Conservation (phyloP, 2,329 filamentous ascomycete species). For the Endoconidiophora laricicola region DNA sequence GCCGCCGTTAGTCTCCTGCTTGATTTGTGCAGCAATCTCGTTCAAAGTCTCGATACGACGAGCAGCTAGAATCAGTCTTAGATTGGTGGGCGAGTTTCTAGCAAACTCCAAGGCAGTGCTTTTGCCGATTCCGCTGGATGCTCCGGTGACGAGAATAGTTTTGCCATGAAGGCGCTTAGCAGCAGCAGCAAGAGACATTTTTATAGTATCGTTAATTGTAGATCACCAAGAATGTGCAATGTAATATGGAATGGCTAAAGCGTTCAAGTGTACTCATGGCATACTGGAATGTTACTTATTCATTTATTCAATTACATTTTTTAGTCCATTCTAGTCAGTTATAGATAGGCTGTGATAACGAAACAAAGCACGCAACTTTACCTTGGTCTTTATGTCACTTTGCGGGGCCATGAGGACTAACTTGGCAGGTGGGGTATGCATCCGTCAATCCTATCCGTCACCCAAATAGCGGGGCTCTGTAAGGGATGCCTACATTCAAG, state of each 20-base stretch:
- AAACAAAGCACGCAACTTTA: too few relatives aligned
- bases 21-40: slow-evolving; percentile 60
- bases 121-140: slow-evolving; percentile 79
- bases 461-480: background rate
- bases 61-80: slow-evolving; percentile 81
- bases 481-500: background rate
- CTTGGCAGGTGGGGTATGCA: too few relatives aligned
- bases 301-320: too few relatives aligned
- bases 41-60: slow-evolving; percentile 64
- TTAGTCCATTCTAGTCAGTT: too few relatives aligned
- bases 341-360: too few relatives aligned
- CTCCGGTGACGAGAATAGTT: slow-evolving; percentile 81
- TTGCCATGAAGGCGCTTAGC: slow-evolving; percentile 80
- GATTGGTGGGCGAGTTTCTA: slow-evolving; percentile 57
- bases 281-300: too few relatives aligned
- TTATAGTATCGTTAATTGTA: slow-evolving; percentile 15
- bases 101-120: slow-evolving; percentile 84
- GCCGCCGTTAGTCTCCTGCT: slow-evolving; percentile 56
- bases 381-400: too few relatives aligned
- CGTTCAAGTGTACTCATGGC: too few relatives aligned
- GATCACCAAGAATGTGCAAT: background rate
- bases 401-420: too few relatives aligned
- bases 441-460: too few relatives aligned
- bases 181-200: slow-evolving; percentile 45
- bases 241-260: background rate